These are phyloP conservation scores for Aethionema arabicum DNA, from an alignment of 345 rosid species.

Conservation along the genomic window DNA sequence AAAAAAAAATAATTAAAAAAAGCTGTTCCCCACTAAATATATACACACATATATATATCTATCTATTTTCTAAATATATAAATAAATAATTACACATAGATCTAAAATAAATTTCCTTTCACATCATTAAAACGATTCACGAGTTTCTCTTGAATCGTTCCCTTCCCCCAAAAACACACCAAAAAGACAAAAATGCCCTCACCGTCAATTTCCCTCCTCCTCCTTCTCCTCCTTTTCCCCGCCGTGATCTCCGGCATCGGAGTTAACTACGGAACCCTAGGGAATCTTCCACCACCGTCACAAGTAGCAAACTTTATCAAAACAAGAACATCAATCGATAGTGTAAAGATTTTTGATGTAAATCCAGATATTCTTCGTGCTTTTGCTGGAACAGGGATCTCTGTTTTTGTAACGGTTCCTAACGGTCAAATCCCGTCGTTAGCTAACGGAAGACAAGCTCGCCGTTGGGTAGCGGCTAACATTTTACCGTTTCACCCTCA, in stretches of 20 bases:
- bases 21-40: conserved; percentile 28
- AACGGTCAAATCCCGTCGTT: conserved; percentile 65
- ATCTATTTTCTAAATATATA: conserved; percentile 14
- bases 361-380: conserved; percentile 70
- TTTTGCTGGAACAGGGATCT: conserved; percentile 58
- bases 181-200: conserved; percentile 27
- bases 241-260: conserved; percentile 52
- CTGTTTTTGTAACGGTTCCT: conserved; percentile 53
- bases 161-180: neutral
- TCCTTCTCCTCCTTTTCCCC: conserved; percentile 43
- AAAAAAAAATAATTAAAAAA: neutral
- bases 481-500: conserved; percentile 63
- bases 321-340: conserved; percentile 58
- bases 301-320: conserved; percentile 69
- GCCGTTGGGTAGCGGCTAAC: conserved; percentile 57
- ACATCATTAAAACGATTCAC: conserved; percentile 34
- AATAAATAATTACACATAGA: neutral
- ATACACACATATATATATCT: conserved; percentile 17
- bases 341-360: conserved; percentile 65
- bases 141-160: conserved; percentile 28
- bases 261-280: conserved; percentile 75
- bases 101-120: neutral
- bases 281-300: conserved; percentile 72
- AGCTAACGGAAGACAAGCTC: conserved; percentile 38
- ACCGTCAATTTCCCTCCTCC: conserved; percentile 17